A percentile compares a stretch with the other conserved stretches of the same genome.
phyloP scores from a whole-genome alignment of 2,329 filamentous ascomycete genomes.

The Fusarium marasasianum region DNA sequence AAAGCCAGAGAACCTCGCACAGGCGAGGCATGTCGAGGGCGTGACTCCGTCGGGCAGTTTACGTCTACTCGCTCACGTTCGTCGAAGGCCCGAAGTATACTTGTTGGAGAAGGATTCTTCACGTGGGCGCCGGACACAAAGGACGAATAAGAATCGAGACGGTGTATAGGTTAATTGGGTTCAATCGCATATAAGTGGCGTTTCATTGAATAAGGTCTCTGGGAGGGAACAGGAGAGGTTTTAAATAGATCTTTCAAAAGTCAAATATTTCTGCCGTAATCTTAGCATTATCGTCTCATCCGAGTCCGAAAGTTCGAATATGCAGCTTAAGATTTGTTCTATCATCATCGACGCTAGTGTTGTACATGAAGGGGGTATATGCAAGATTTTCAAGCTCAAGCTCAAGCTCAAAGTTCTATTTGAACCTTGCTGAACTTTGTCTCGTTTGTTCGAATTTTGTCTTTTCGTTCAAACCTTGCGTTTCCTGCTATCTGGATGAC shows the following conservation, averaged over 20 bases:
- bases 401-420: constrained; percentile 24
- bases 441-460: not conserved
- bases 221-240: not conserved
- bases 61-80: constrained; percentile 71
- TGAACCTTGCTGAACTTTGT: not conserved
- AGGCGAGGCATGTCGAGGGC: constrained; percentile 88
- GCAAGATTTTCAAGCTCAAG: not conserved
- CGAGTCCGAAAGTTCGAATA: not conserved
- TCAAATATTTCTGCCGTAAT: constrained; percentile 1
- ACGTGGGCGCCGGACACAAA: not conserved
- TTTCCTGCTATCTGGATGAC: not conserved
- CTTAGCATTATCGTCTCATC: not conserved
- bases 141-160: not conserved
- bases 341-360: not conserved
- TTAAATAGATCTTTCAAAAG: not conserved
- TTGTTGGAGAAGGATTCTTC: not conserved
- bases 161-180: not conserved
- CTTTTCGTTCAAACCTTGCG: not conserved
- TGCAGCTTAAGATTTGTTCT: constrained; percentile 7
- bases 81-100: constrained; percentile 37
- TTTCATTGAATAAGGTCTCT: not conserved
- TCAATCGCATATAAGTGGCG: constrained; percentile 12
- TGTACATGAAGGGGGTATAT: constrained; percentile 10
- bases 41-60: constrained; percentile 70
- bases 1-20: constrained; percentile 84